Evolutionary conservation across 1,139 yeast genomes (phyloP).

Genomic region (Suhomyces bolitotheri): DNA sequence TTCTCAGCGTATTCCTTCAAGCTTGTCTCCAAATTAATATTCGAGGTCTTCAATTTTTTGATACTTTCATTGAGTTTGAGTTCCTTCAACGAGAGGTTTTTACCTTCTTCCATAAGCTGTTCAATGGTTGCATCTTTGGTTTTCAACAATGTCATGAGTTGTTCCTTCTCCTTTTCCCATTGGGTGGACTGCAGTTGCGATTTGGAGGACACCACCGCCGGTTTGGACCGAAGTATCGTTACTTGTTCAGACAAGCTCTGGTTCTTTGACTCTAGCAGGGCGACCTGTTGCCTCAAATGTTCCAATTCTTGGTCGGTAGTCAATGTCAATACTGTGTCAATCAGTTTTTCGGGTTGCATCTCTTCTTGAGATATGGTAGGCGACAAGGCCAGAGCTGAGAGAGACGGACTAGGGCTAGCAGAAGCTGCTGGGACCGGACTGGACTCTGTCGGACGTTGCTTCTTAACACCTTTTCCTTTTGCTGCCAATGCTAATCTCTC

Average conservation of each 20-base stretch:
- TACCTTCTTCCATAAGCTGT: constrained; percentile 74
- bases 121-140: constrained; percentile 60
- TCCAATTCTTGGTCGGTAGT: constrained; percentile 25
- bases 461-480: constrained; percentile 39
- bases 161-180: constrained; percentile 8
- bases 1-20: constrained; percentile 36
- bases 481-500: constrained; percentile 85
- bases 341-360: not conserved
- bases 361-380: constrained; percentile 3
- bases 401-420: constrained; percentile 10
- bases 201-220: not conserved
- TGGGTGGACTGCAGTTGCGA: not conserved
- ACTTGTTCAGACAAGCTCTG: constrained; percentile 3
- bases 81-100: constrained; percentile 72
- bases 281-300: constrained; percentile 1
- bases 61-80: constrained; percentile 66
- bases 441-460: constrained; percentile 7
- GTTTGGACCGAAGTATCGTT: constrained; percentile 4
- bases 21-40: constrained; percentile 42
- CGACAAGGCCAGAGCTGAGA: constrained; percentile 10
- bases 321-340: not conserved
- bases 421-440: not conserved
- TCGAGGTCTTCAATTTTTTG: constrained; percentile 57
- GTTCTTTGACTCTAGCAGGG: constrained; percentile 6
- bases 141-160: constrained; percentile 29